Percentiles rank a stretch among this genome's conserved stretches.
Evolutionary conservation across 176 grass and related monocot species (phyloP).

Genomic region (Triticum timopheevii): DNA sequence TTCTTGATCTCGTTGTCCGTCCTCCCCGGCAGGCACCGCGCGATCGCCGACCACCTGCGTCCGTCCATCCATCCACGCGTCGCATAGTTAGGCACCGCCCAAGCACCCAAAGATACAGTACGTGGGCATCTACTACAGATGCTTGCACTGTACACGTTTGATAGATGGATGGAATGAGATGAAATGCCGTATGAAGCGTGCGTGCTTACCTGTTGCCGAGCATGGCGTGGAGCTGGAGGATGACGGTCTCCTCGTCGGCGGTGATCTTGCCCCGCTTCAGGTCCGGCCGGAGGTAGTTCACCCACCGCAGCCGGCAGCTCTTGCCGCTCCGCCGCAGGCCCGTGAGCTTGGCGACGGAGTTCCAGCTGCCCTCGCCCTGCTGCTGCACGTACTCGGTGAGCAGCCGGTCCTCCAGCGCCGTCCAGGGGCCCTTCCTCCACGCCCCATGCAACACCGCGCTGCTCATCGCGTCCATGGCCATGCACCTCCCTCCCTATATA

Average conservation of each 20-base stretch:
- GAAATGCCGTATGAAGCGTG: neutral
- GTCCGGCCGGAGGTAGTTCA: slow-evolving; percentile 78
- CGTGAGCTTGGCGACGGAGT: slow-evolving; percentile 85
- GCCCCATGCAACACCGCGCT: neutral
- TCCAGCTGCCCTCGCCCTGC: slow-evolving; percentile 95
- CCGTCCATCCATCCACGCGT: neutral
- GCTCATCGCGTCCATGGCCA: slow-evolving; percentile 14
- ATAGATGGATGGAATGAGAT: too few relatives aligned
- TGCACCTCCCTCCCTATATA: neutral
- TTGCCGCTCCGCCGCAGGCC: slow-evolving; percentile 75
- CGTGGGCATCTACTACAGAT: neutral
- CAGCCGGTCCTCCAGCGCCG: slow-evolving; percentile 78
- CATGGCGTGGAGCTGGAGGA: slow-evolving; percentile 87
- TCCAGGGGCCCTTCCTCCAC: slow-evolving; percentile 49
- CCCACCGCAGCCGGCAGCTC: slow-evolving; percentile 82
- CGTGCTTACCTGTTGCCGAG: slow-evolving; percentile 73
- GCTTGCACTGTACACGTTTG: too few relatives aligned
- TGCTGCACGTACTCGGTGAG: slow-evolving; percentile 83
- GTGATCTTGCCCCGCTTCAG: slow-evolving; percentile 85
- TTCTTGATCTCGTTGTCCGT: slow-evolving; percentile 99
- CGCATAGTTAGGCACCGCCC: slow-evolving; percentile 36
- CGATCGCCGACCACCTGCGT: slow-evolving; percentile 92
- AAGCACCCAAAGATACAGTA: neutral
- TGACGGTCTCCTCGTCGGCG: slow-evolving; percentile 81
- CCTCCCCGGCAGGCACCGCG: slow-evolving; percentile 89